Percentiles rank a stretch among this genome's conserved stretches.
Evolutionary conservation across 192 early-diverging fungal species (phyloP).

Genomic region (Backusella westeae): DNA sequence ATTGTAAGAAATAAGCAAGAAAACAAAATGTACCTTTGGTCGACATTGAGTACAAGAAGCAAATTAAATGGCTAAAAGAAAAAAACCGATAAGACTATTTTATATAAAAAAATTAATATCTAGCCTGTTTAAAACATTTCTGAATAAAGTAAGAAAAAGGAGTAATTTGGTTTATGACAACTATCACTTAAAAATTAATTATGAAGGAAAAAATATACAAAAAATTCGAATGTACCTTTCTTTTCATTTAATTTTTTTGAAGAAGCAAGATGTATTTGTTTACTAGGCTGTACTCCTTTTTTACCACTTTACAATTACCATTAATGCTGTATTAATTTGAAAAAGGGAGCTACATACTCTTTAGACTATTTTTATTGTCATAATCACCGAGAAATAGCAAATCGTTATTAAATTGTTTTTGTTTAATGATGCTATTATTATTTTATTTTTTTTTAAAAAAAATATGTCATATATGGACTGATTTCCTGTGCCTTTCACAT

Average conservation of each 20-base stretch:
- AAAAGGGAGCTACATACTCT: neutral
- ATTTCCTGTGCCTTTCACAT: neutral
- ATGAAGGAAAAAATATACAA: neutral
- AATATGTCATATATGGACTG: neutral
- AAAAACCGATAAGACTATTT: neutral
- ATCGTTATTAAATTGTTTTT: neutral
- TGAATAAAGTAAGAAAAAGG: neutral
- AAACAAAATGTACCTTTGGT: neutral
- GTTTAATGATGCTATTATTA: neutral
- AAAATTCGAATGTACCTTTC: neutral
- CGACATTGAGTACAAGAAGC: neutral
- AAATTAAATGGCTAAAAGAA: neutral
- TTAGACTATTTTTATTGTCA: neutral
- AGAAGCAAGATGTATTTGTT: neutral
- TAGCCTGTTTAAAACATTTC: neutral
- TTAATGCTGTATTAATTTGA: neutral
- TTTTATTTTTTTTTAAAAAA: neutral
- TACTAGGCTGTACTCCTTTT: neutral
- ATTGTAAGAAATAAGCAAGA: neutral
- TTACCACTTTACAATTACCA: neutral
- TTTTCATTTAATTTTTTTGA: neutral
- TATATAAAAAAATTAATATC: constrained; percentile 4
- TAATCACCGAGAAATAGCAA: neutral
- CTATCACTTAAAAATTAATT: neutral
- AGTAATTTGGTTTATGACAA: constrained; percentile 2